phyloP scores from a whole-genome alignment of 192 early-diverging fungal genomes.

The Entophlyctis luteolus region DNA sequence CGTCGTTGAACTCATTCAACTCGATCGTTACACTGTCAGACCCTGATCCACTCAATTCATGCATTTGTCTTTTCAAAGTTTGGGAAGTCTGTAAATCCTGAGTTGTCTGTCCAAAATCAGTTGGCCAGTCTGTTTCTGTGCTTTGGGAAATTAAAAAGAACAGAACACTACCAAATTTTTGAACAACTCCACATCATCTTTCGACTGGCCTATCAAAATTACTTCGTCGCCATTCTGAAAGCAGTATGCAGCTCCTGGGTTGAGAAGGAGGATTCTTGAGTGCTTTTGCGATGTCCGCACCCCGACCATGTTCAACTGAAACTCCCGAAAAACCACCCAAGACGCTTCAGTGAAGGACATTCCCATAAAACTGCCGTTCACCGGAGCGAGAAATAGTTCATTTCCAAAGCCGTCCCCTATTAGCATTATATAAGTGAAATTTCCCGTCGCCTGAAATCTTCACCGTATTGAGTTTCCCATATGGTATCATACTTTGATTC shows the following conservation, averaged over 20 bases:
- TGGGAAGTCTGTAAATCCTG: too few species aligned
- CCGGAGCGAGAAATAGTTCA: conserved; percentile 53
- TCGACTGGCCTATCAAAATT: conserved; percentile 50
- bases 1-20: too few species aligned
- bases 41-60: too few species aligned
- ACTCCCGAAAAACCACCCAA: conserved; percentile 41
- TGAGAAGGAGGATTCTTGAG: conserved; percentile 23
- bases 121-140: too few species aligned
- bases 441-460: not conserved
- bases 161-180: too few species aligned
- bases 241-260: conserved; percentile 55
- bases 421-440: not conserved
- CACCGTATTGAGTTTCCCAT: conserved; percentile 68
- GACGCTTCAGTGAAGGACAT: conserved; percentile 56
- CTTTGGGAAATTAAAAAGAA: too few species aligned
- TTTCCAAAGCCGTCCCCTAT: conserved; percentile 61
- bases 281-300: not conserved
- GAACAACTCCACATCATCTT: not conserved
- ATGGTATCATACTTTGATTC: conserved; percentile 47
- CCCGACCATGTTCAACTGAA: conserved; percentile 40
- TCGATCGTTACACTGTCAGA: too few species aligned
- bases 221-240: conserved; percentile 45
- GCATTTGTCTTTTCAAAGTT: too few species aligned
- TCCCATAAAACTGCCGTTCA: conserved; percentile 58
- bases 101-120: too few species aligned